Conservation (phyloP, 257 asterid species). For the Rhazya stricta region DNA sequence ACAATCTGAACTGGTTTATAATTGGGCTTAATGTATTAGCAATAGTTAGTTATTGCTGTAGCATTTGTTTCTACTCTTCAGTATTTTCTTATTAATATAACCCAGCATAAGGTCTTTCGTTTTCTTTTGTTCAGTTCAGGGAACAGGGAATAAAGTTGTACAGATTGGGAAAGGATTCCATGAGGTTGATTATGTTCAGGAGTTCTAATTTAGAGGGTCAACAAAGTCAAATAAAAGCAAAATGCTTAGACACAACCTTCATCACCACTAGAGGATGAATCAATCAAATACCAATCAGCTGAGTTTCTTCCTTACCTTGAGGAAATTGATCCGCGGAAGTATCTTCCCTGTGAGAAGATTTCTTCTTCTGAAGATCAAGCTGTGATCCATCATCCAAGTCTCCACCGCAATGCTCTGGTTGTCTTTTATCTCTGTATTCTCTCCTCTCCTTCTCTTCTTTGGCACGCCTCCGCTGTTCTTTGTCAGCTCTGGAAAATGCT, state of each 20-base stretch:
- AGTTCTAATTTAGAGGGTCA: neutral
- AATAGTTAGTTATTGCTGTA: neutral
- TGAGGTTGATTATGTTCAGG: neutral
- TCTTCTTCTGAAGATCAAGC: constrained; percentile 34
- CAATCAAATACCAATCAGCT: constrained; percentile 9
- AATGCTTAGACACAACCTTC: constrained; percentile 17
- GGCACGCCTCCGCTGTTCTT: constrained; percentile 37
- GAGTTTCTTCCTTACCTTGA: constrained; percentile 46
- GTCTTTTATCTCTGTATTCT: constrained; percentile 46
- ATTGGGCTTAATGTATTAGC: neutral
- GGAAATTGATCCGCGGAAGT: constrained; percentile 43
- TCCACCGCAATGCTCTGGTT: constrained; percentile 44
- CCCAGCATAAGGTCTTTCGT: constrained; percentile 3
- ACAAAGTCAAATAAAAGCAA: neutral
- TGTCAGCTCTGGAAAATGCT: constrained; percentile 27
- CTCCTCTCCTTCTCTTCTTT: constrained; percentile 44
- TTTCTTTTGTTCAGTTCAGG: neutral
- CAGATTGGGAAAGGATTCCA: neutral
- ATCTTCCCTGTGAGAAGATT: constrained; percentile 46
- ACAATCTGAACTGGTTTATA: neutral
- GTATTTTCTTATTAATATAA: neutral
- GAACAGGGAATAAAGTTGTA: neutral
- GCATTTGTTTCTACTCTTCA: neutral
- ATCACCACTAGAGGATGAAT: constrained; percentile 16
- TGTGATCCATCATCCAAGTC: constrained; percentile 26